Base-by-base conservation (phyloP, 2,329 filamentous ascomycete genomes). In the Sporothrix schenckii region DNA sequence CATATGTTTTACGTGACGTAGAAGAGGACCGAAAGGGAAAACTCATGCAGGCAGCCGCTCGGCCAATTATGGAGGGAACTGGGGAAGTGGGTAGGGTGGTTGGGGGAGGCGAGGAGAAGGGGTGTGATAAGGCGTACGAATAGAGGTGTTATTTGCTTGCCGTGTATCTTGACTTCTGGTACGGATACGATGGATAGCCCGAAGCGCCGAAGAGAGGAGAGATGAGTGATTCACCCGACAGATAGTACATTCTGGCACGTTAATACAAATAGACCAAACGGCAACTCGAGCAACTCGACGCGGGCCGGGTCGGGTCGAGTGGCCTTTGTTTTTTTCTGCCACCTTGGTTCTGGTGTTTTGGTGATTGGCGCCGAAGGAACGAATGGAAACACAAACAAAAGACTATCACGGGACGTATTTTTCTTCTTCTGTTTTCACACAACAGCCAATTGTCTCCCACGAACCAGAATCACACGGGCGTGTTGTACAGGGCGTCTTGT, bases 41-140 rank as follows among this genome's bases (percentile, higher is more conserved):
- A 34, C 21, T 34, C 14, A 65, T 56, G 68, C 68, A 24, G 49
- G 60, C 39, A 66, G 24, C 68, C 50, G 68, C 14, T 61, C 39
- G 50, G 56, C 49, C 58, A 56, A 56, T 66, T 49, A 52, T 30
- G 39, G 30, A 66, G 63, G 47, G 49, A 50, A 66, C 49, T 41
- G n/a, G 65, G 24, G 21, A n/a, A 34, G 21, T 60, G 41, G 21
- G 11, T 4, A 39, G 60, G 27, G 27, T 30, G 27, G 27, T 30
- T 30, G 27, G 27, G 27, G 27, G 27, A 30, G 27, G 27, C n/a
- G n/a, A 3, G 27, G 27, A 5, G 27, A 30, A 30, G 27, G 27
- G 27, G 27, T 5, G 27, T 19, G 44, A 16, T 3, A 34, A 34
- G 44, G n/a, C 2, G 56, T 21, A 14, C 10, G 27, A 5, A 30